These are phyloP conservation scores for Vachellia pachyceras DNA, from an alignment of 306 rosid genomes.

Conservation along the genomic window DNA sequence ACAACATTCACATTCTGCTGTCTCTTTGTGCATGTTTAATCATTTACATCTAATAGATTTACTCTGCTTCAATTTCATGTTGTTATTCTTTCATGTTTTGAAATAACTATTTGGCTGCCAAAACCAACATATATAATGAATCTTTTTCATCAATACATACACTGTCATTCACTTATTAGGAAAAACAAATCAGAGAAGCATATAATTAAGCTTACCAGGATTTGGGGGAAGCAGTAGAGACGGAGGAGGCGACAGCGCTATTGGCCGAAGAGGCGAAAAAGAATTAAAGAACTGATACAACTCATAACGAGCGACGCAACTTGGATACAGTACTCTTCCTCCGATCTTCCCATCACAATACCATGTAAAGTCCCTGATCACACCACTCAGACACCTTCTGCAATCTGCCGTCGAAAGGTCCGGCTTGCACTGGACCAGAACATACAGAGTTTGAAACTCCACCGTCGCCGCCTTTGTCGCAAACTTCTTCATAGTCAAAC, in stretches of 20 bases:
- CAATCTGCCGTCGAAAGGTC: conserved; percentile 33
- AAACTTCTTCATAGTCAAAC: conserved; percentile 28
- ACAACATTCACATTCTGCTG: not conserved
- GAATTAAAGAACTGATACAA: not conserved
- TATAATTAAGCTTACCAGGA: not conserved
- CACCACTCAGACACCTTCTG: conserved; percentile 9
- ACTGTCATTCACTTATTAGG: too few species aligned
- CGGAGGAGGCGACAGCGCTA: not conserved
- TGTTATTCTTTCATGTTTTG: not conserved
- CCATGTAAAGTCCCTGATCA: not conserved
- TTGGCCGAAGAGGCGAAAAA: not conserved
- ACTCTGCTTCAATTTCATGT: not conserved
- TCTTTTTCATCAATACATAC: not conserved
- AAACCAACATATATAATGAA: not conserved
- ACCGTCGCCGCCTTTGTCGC: conserved; percentile 19
- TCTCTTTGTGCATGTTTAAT: too few species aligned
- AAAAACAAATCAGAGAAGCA: not conserved
- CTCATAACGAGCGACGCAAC: not conserved
- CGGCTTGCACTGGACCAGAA: conserved; percentile 40
- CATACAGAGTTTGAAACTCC: conserved; percentile 25
- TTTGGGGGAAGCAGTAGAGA: not conserved
- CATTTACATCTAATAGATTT: too few species aligned
- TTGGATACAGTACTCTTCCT: not conserved
- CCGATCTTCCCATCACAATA: not conserved
- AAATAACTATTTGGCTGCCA: not conserved